Evolutionary conservation across 371 early-diverging fungal genomes (phyloP).

Genomic region (Haplosporangium sp.): DNA sequence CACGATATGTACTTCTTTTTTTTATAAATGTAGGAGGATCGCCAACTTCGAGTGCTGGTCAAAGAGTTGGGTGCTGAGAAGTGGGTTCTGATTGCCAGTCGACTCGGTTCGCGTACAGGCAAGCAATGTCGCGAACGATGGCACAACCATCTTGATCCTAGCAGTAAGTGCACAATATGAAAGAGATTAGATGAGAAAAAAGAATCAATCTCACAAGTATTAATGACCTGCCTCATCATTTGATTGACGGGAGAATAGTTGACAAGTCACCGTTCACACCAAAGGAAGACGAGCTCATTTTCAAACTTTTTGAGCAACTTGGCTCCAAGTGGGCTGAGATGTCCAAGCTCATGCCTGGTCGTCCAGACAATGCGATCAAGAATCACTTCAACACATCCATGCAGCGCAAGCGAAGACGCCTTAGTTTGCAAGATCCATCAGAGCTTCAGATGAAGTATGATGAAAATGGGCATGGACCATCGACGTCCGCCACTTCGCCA

Average conservation of each 20-base stretch:
- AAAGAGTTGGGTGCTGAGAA: constrained; percentile 55
- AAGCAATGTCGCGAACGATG: constrained; percentile 57
- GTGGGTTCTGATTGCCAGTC: constrained; percentile 56
- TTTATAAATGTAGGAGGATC: constrained; percentile 44
- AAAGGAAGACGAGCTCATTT: constrained; percentile 53
- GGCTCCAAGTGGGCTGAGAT: constrained; percentile 60
- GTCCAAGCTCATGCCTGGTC: constrained; percentile 56
- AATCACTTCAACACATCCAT: constrained; percentile 57
- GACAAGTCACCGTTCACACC: constrained; percentile 57
- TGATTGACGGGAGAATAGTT: constrained; percentile 12
- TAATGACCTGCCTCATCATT: constrained; percentile 1
- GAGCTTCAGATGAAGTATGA: constrained; percentile 50
- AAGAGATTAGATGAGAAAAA: background rate
- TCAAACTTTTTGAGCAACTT: constrained; percentile 45
- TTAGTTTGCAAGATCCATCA: constrained; percentile 48
- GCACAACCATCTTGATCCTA: constrained; percentile 57
- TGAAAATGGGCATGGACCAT: constrained; percentile 14
- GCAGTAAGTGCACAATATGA: constrained; percentile 19
- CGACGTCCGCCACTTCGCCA: constrained; percentile 23
- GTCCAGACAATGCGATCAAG: constrained; percentile 57
- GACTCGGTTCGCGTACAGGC: constrained; percentile 53
- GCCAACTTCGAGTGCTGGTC: constrained; percentile 42
- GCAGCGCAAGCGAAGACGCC: constrained; percentile 56
- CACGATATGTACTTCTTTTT: background rate
- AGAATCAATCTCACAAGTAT: background rate